phyloP scores from a whole-genome alignment of 169 alveolate species.

The Plasmodium malariae region DNA sequence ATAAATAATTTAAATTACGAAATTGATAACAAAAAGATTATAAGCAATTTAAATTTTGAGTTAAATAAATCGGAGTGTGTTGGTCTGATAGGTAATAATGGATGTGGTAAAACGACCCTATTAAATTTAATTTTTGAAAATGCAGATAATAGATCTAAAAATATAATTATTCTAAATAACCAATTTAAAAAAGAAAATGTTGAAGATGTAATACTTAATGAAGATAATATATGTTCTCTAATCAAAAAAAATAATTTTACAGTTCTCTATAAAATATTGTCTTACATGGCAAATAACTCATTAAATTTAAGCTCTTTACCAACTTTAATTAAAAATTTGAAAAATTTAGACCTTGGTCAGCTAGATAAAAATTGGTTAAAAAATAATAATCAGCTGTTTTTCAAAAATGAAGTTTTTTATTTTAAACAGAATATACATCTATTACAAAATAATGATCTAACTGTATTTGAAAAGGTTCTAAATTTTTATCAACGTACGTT shows the following conservation, averaged over 20 bases:
- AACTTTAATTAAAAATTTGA: conserved; percentile 12
- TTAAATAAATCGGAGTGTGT: conserved; percentile 82
- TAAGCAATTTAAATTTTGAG: conserved; percentile 80
- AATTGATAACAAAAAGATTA: conserved; percentile 77
- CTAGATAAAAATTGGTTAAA: too few species aligned
- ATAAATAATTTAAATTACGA: conserved; percentile 62
- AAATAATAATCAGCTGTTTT: conserved; percentile 10
- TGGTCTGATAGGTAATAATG: conserved; percentile 87
- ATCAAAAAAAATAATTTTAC: conserved; percentile 41
- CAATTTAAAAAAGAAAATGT: neutral
- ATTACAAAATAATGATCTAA: conserved; percentile 33
- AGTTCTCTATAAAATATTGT: conserved; percentile 26
- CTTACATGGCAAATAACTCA: conserved; percentile 49
- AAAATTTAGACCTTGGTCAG: too few species aligned
- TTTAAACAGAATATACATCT: conserved; percentile 69
- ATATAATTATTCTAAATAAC: conserved; percentile 19
- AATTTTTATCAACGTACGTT: conserved; percentile 43
- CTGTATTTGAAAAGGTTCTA: conserved; percentile 69
- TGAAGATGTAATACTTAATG: neutral
- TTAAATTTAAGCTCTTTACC: conserved; percentile 18
- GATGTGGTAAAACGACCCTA: conserved; percentile 84
- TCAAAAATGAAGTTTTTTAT: conserved; percentile 55
- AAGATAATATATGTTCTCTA: neutral
- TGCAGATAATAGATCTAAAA: conserved; percentile 27
- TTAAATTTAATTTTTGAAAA: conserved; percentile 74